Evolutionary conservation across 208 protist genomes (phyloP).

Genomic region (Leishmania arabica): DNA sequence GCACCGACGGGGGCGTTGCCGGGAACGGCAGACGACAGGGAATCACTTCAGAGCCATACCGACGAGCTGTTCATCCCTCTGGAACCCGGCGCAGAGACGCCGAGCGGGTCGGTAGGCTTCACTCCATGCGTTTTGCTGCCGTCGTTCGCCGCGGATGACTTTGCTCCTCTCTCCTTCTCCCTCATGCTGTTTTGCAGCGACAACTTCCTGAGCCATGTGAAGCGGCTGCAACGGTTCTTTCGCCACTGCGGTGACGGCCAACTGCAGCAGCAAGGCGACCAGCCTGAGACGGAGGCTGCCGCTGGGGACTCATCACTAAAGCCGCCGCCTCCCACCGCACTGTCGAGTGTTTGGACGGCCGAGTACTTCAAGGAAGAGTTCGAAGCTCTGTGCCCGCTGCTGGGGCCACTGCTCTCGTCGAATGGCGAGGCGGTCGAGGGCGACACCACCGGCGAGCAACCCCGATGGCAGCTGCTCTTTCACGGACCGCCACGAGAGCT

Average conservation of each 20-base stretch:
- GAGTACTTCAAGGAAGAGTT: slow-evolving; percentile 30
- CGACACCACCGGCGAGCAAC: neutral
- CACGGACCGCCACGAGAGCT: slow-evolving; percentile 69
- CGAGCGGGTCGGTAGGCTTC: slow-evolving; percentile 50
- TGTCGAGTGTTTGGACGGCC: slow-evolving; percentile 4
- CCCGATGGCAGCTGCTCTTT: slow-evolving; percentile 34
- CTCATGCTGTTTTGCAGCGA: slow-evolving; percentile 60
- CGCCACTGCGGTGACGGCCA: slow-evolving; percentile 58
- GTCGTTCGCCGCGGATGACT: neutral
- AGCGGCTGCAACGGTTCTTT: slow-evolving; percentile 65
- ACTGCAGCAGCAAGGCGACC: neutral
- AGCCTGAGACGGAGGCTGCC: neutral
- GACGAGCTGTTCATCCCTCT: slow-evolving; percentile 52
- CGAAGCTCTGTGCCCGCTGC: slow-evolving; percentile 22
- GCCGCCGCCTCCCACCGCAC: neutral
- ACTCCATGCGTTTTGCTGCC: neutral
- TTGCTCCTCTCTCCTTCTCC: slow-evolving; percentile 61
- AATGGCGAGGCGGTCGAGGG: slow-evolving; percentile 8
- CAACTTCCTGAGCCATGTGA: slow-evolving; percentile 63
- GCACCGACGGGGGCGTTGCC: neutral
- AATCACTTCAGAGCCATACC: neutral
- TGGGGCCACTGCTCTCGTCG: slow-evolving; percentile 26
- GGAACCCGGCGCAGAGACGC: slow-evolving; percentile 28
- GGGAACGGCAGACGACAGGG: neutral
- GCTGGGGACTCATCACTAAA: neutral